Conservation (phyloP, 305 asterid genomes). For the Fraxinus greggii region DNA sequence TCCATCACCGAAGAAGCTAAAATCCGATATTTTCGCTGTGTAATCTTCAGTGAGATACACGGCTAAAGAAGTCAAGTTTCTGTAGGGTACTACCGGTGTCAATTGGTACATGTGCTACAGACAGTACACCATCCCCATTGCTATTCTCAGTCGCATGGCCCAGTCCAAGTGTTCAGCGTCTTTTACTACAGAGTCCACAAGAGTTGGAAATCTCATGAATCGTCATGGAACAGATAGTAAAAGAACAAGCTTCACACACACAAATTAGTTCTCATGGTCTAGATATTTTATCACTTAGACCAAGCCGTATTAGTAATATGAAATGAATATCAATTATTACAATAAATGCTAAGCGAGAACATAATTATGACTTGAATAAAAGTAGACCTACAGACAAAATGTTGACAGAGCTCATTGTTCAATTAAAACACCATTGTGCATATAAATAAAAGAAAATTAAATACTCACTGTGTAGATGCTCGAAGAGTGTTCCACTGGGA, state of each 20-base stretch:
- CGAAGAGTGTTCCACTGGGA: conserved; percentile 89
- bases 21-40: conserved; percentile 81
- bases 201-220: conserved; percentile 9
- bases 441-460: neutral
- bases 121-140: conserved; percentile 85
- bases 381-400: neutral
- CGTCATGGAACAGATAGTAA: neutral
- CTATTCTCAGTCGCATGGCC: conserved; percentile 66
- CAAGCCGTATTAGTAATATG: neutral
- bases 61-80: conserved; percentile 59
- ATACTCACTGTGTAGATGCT: conserved; percentile 84
- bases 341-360: neutral
- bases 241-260: neutral
- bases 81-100: conserved; percentile 56
- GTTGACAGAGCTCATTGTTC: neutral
- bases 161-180: conserved; percentile 90
- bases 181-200: conserved; percentile 48
- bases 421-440: neutral
- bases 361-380: neutral
- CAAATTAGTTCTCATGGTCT: neutral
- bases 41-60: conserved; percentile 75
- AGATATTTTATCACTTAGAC: neutral
- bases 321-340: neutral
- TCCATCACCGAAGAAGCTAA: conserved; percentile 41
- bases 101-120: conserved; percentile 74